Base-by-base conservation (phyloP, 371 early-diverging fungal species). In the Mortierella sp. region DNA sequence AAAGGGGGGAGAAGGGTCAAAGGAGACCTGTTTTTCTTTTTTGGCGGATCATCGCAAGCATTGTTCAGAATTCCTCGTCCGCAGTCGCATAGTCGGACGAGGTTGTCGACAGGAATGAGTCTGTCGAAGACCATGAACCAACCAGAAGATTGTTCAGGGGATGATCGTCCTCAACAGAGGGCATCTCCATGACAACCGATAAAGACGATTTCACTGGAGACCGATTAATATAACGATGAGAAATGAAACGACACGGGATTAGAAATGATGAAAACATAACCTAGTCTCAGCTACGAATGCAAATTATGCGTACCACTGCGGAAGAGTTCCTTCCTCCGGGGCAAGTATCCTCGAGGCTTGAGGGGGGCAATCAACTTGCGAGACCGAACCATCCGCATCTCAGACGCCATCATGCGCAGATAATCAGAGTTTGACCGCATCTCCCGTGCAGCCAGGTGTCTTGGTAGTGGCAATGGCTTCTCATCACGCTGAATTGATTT, bases 341-440 rank as follows among this genome's bases (percentile, higher is more conserved):
- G 79, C 21, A 87, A 71, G 39, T 80, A 81, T 42, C 83, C 72
- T 23, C 87, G 75, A 26, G 85, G 86, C 69, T 83, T 79, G 43
- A 87, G 60, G 30, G 88, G 88, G 32, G 84, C 81, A 27, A 87
- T 82, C 14, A 87, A 81, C 60, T 87, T 87, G 44, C 83, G 82
- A 12, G 88, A 72, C 19, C 86, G 83, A 79, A 87, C 86, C 88
- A 87, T 87, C 34, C 83, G 81, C 28, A 86, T 71, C 66, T 87
- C 88, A 8, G 84, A 82, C 5, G 86, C 86, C 70, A 87, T 82
- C 83, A 85, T 87, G 48, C 88, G 82, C 49, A 87, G 63, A 61
- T 87, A 84, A 49, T 73, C 85, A 9, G 83, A 49, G 50, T 87
- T 87, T 30, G 83, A 76, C 7, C 88, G 79, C 11, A 73, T 79